Conservation (phyloP, 75 land plant genomes). For the Sequoia sempervirens region DNA sequence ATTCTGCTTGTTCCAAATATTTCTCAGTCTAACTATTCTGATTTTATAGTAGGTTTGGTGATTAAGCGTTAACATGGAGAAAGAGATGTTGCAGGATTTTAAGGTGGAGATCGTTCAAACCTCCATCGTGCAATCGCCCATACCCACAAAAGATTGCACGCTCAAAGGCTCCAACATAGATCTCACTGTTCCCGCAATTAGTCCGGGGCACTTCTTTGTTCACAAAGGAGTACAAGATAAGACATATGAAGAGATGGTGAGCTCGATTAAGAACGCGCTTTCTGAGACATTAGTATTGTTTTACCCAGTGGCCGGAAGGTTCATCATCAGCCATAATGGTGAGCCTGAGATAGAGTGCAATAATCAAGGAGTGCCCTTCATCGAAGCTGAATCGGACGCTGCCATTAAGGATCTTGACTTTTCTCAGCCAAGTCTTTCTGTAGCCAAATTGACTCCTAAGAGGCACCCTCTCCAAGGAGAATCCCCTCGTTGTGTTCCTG, state of each 20-base stretch:
- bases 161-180: background rate
- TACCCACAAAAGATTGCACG: background rate
- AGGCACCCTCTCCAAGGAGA: background rate
- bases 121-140: background rate
- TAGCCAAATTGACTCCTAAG: background rate
- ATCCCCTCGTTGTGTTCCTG: background rate
- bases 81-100: background rate
- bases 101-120: background rate
- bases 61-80: too few relatives aligned
- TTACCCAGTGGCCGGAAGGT: background rate
- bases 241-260: background rate
- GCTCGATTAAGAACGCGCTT: background rate
- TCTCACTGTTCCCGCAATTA: background rate
- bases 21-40: too few relatives aligned
- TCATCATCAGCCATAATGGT: background rate
- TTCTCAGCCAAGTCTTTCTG: background rate
- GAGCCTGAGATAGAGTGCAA: background rate
- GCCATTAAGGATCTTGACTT: background rate
- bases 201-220: background rate
- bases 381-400: background rate
- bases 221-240: background rate
- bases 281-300: background rate
- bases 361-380: background rate
- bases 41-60: too few relatives aligned
- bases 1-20: too few relatives aligned